Base-by-base conservation (phyloP, 257 asterid genomes). In the Nicotiana tomentosiformis region DNA sequence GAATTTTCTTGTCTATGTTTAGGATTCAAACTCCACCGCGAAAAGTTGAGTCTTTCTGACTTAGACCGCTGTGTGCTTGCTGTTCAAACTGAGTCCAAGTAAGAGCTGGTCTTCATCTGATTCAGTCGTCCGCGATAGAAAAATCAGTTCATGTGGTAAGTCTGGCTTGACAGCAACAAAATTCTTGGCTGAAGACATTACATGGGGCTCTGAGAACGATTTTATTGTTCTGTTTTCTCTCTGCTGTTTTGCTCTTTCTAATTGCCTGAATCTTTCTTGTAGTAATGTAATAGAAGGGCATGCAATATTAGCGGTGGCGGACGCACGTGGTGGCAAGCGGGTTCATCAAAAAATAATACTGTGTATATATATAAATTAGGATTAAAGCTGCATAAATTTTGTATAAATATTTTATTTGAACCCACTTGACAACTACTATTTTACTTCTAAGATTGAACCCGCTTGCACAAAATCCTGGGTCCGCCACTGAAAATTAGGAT, bases 231-330 rank as follows among this genome's bases (percentile, higher is more conserved):
- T 39, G 15, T 74, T 86, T 37, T 83, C 85, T 68, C 88, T 81
- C 82, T 68, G 82, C 77, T 81, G 84, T 81, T 62, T 87, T 77
- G 82, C 72, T 60, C 68, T 83, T 30, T 85, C 84, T 20, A 87
- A 67, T 81, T 81, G 85, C 81, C 78, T 87, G 83, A 87, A 87
- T 76, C 89, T 84, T 80, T 87, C 86, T 82, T 84, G 88, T 17
- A 87, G 77, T 46, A 87, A 78, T 49, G 85, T 85, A 77, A 87
- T 85, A 7, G 88, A 85, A 20, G 90, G 67, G 56, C 89, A 83
- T n/a, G 72, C 68, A 79, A 66, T 33, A 29, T 84, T n/a, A n/a
- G n/a, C n/a, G n/a, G n/a, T n/a, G n/a, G n/a, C n/a, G n/a, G n/a
- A n/a, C n/a, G n/a, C n/a, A n/a, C n/a, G n/a, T n/a, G n/a, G n/a